Percentiles rank a stretch among this genome's conserved stretches.
phyloP scores from a whole-genome alignment of 2,329 filamentous ascomycete species.

The Ophiocordyceps polyrhachis-furcata region DNA sequence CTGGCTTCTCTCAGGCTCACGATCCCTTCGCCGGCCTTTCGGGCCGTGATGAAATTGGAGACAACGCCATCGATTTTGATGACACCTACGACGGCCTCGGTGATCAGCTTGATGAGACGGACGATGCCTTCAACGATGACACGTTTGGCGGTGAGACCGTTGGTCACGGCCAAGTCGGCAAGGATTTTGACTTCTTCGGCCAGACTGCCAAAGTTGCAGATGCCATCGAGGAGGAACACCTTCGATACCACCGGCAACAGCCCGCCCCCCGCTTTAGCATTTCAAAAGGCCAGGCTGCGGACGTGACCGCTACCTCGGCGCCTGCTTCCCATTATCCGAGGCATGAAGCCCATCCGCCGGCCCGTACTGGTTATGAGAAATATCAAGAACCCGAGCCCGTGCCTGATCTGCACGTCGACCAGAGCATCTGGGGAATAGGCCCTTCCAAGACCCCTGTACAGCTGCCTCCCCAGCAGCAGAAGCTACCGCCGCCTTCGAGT shows the following conservation, averaged over 20 bases:
- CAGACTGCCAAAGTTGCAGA: conserved; percentile 73
- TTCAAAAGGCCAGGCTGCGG: conserved; percentile 16
- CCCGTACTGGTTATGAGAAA: conserved; percentile 74
- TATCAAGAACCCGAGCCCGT: conserved; percentile 72
- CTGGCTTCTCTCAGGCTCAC: conserved; percentile 64
- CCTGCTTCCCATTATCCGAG: conserved; percentile 16
- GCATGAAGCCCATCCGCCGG: conserved; percentile 34
- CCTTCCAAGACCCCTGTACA: conserved; percentile 26
- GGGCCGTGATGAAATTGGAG: conserved; percentile 38
- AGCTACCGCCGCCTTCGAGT: conserved; percentile 9
- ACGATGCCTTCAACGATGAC: conserved; percentile 92
- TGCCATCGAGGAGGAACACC: conserved; percentile 79
- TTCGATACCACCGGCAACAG: conserved; percentile 61
- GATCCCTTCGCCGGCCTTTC: conserved; percentile 82
- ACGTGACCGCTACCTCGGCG: conserved; percentile 11
- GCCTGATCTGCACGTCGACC: conserved; percentile 80
- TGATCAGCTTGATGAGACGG: conserved; percentile 74
- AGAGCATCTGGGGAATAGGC: conserved; percentile 74
- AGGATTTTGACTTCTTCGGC: conserved; percentile 94
- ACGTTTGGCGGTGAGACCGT: conserved; percentile 48
- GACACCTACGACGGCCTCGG: conserved; percentile 94
- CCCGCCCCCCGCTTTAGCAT: conserved; percentile 26
- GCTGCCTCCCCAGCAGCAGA: conserved; percentile 10
- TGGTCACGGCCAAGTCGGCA: conserved; percentile 43
- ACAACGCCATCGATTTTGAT: conserved; percentile 59